Conservation (phyloP, 495 filamentous ascomycete genomes). For the Podospora pseudoanserina region DNA sequence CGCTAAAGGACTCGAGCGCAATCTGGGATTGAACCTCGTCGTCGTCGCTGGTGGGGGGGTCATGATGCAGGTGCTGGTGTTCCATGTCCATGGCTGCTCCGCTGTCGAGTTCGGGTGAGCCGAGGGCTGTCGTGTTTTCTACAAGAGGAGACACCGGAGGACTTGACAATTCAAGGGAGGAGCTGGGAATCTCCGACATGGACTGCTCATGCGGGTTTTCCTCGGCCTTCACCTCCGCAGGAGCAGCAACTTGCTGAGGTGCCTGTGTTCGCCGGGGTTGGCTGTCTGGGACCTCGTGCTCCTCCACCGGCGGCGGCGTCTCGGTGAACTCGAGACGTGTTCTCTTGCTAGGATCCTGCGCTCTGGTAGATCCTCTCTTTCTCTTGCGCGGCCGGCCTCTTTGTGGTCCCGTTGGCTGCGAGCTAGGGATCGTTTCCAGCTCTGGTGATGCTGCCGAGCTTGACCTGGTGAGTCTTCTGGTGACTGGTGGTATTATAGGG, state of each 20-base stretch:
- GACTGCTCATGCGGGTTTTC: not conserved
- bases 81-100: conserved; percentile 18
- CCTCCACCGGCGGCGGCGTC: not conserved
- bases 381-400: not conserved
- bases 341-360: conserved; percentile 20
- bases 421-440: conserved; percentile 15
- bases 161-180: not conserved
- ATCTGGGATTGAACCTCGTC: conserved; percentile 31
- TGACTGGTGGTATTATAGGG: not conserved
- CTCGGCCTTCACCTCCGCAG: not conserved
- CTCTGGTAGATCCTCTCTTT: not conserved
- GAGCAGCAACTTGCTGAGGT: not conserved
- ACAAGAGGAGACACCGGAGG: conserved; percentile 3
- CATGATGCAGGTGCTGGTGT: not conserved
- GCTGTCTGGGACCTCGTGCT: conserved; percentile 20
- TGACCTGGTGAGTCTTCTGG: conserved; percentile 13
- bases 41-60: conserved; percentile 13
- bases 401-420: conserved; percentile 14
- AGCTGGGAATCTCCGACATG: not conserved
- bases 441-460: conserved; percentile 11
- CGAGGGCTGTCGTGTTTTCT: not conserved
- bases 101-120: not conserved
- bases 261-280: not conserved
- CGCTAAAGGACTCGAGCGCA: conserved; percentile 25
- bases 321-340: conserved; percentile 14